phyloP scores from a whole-genome alignment of 352 stramenopile genomes.

The Phytophthora sp. region DNA sequence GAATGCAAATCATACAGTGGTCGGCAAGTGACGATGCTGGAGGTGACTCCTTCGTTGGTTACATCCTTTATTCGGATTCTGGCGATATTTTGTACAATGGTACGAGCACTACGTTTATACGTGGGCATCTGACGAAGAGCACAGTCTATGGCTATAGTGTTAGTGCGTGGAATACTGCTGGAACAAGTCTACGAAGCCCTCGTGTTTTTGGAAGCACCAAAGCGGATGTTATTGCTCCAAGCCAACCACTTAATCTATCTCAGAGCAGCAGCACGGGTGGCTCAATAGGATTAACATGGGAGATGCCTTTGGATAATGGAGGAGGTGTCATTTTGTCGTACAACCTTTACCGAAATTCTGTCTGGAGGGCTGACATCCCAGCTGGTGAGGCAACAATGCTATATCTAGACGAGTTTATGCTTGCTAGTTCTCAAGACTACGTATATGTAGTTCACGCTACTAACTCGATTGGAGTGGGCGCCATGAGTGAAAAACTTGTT shows the following conservation, averaged over 20 bases:
- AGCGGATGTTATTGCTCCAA: conserved; percentile 27
- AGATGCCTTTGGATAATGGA: conserved; percentile 46
- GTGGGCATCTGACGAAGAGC: conserved; percentile 37
- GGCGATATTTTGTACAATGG: conserved; percentile 48
- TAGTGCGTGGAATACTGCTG: conserved; percentile 46
- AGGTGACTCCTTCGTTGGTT: conserved; percentile 36
- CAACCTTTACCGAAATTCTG: conserved; percentile 42
- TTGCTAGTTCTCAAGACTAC: conserved; percentile 41
- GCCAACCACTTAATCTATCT: conserved; percentile 27
- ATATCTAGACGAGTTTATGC: conserved; percentile 36
- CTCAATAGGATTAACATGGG: conserved; percentile 53
- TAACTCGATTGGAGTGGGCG: conserved; percentile 43
- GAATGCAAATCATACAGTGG: conserved; percentile 57
- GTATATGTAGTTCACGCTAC: conserved; percentile 46
- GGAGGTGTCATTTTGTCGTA: conserved; percentile 46
- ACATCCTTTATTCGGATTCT: conserved; percentile 41
- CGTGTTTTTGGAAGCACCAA: conserved; percentile 29
- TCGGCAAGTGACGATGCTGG: conserved; percentile 42
- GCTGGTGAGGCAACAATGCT: conserved; percentile 1
- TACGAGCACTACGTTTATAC: conserved; percentile 40
- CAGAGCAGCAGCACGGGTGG: conserved; percentile 31
- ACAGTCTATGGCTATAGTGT: conserved; percentile 56
- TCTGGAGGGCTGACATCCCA: conserved; percentile 13
- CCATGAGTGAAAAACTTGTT: conserved; percentile 32
- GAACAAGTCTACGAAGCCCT: conserved; percentile 35